Evolutionary conservation across 257 asterid genomes (phyloP), one percentile per base, ranked within the genome.

Genomic region (Salvia splendens): DNA sequence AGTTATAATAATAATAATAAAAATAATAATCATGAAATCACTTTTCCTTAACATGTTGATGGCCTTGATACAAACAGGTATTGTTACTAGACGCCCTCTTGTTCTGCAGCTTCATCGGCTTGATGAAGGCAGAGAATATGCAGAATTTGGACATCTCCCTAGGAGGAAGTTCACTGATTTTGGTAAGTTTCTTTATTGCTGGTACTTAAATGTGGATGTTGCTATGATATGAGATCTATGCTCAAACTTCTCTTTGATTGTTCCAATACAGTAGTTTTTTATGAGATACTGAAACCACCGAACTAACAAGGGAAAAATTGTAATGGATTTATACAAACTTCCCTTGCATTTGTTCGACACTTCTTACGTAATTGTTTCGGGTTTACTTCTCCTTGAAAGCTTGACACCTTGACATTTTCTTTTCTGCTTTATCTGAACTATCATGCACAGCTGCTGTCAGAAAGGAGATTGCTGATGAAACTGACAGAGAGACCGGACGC

Each of bases 401-500:
- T 65, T 28, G 42, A n/a, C 12, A 16, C 47, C 30, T 24, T 24
- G 30, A 24, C 30, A 24, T 60, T 62, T 63, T 24, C 30, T 30
- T 38, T 49, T 38, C 51, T 71, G 73, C 69, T 55, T 70, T 74
- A 48, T 38, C 52, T 64, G 67, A 12, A 55, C 49, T 72, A 51
- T 64, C 72, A 49, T 67, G 16, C 70, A 81, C 87, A 90, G 97
- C 91, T 82, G 97, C 97, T 78, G 97, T 93, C 59, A 82, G 96
- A 63, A 85, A 84, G 84, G 99, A 90, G 77, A 93, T 93, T 5
- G 70, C 96, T 32, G 97, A 93, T 74, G 99, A 88, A 82, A 93
- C 99, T 69, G 99, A 93, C 80, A 77, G 99, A 68, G 97, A 90
- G 83, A 93, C 99, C 4, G 99, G 99, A 8, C 94, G 92, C 20